Evolutionary conservation across 352 stramenopile genomes (phyloP).

Genomic region (Phytophthora megakarya): DNA sequence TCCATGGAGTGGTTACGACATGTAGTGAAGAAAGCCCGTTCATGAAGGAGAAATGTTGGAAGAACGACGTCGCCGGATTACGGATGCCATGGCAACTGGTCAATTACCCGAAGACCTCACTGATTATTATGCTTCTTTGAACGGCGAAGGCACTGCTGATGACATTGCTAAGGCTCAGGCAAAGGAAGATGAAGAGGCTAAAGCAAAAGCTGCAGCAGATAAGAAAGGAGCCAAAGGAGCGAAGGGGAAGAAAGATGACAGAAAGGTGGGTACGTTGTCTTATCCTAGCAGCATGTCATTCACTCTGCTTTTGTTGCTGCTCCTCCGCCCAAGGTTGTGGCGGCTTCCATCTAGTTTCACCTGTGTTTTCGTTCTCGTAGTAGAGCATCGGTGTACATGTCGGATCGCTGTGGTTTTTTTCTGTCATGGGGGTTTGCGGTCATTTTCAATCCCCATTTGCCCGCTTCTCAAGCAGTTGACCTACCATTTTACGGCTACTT

Average conservation of each 20-base stretch:
- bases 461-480: constrained; percentile 43
- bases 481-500: constrained; percentile 43
- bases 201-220: constrained; percentile 47
- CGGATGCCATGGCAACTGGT: constrained; percentile 86
- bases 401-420: constrained; percentile 46
- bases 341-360: constrained; percentile 55
- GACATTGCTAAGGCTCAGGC: constrained; percentile 57
- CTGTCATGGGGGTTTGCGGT: not conserved
- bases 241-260: constrained; percentile 57
- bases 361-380: constrained; percentile 59
- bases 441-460: constrained; percentile 4
- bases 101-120: constrained; percentile 90
- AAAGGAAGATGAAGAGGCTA: constrained; percentile 56
- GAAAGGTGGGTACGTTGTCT: constrained; percentile 39
- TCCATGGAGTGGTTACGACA: constrained; percentile 84
- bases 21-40: constrained; percentile 91
- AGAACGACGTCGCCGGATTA: constrained; percentile 93
- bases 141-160: constrained; percentile 38
- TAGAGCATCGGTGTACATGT: constrained; percentile 78
- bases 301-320: constrained; percentile 29
- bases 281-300: constrained; percentile 8
- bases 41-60: constrained; percentile 93
- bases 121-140: constrained; percentile 82
- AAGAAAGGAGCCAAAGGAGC: constrained; percentile 53
- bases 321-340: constrained; percentile 63